Evolutionary conservation across 768 basidiomycete genomes (phyloP).

Genomic region (Gyrodon lividus): DNA sequence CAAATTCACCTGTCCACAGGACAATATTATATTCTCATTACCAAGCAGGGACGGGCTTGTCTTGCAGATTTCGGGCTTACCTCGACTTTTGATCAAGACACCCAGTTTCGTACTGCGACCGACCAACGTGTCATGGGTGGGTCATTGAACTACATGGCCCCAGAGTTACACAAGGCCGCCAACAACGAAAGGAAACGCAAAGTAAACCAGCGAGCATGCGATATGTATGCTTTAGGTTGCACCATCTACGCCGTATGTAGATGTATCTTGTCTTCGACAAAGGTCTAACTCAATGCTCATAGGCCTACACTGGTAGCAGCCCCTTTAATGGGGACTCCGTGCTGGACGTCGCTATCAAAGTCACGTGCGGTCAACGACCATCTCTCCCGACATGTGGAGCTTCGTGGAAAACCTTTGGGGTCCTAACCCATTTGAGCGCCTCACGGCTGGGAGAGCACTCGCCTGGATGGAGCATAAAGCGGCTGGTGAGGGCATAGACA

Average conservation of each 20-base stretch:
- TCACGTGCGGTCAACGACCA: conserved; percentile 8
- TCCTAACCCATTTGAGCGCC: conserved; percentile 16
- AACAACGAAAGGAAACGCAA: conserved; percentile 1
- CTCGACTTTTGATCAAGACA: conserved; percentile 17
- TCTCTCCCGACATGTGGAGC: conserved; percentile 27
- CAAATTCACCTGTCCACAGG: conserved; percentile 28
- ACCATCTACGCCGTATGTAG: conserved; percentile 38
- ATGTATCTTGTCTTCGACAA: neutral
- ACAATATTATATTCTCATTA: conserved; percentile 51
- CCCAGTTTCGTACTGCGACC: conserved; percentile 9
- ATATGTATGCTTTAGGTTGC: conserved; percentile 43
- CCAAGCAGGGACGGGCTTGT: conserved; percentile 40
- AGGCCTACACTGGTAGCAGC: conserved; percentile 18
- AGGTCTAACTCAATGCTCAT: neutral
- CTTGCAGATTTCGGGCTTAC: conserved; percentile 50
- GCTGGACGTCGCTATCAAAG: neutral
- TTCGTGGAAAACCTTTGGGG: conserved; percentile 32
- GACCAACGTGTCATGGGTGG: conserved; percentile 11
- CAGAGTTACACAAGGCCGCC: conserved; percentile 18
- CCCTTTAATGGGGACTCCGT: conserved; percentile 5
- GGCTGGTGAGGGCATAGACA: conserved; percentile 3
- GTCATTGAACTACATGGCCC: conserved; percentile 25
- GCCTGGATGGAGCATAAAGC: conserved; percentile 26
- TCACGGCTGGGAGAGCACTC: conserved; percentile 21
- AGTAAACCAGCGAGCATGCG: conserved; percentile 31